Evolutionary conservation across 768 basidiomycete genomes (phyloP), one percentile per base, ranked within the genome.

Genomic region (Leccinum incarnatum): DNA sequence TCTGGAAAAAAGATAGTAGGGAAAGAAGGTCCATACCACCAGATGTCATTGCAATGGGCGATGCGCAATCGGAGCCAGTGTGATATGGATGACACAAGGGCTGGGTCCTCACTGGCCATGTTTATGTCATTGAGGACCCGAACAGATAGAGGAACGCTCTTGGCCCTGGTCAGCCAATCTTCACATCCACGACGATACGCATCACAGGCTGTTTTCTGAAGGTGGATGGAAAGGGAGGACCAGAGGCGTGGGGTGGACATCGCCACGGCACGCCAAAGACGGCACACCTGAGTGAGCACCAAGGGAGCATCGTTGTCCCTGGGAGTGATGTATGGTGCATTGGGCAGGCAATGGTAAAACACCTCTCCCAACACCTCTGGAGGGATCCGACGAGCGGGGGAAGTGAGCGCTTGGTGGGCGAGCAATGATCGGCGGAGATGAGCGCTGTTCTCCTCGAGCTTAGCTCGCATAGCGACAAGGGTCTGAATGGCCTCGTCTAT

Each of bases 331-430:
- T 73, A 75, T 2, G 61, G 60, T 12, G 62, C 62, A 11, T 56
- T 60, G 12, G 69, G 62, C 5, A 75, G 51, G 56, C 68, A 74
- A 23, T 66, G 62, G 37, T 58, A 62, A 57, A 74, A 74, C 17
- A 75, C 60, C 48, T 73, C 66, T 2, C 73, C 67, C 27, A 72
- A 52, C 12, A 74, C 59, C 49, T 74, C 73, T 45, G 73, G 71
- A 2, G 74, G 73, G 30, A 69, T 45, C 2, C 59, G 64, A 47
- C 55, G 57, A 32, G 53, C 37, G 11, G 66, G 48, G 3, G 74
- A 63, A 32, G 40, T 58, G 17, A 70, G 63, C 32, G 69, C 67
- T 52, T 59, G 57, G 53, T 73, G 70, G 45, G 54, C 58, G 30
- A 64, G 32, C 6, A 75, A 46, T 1, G 72, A 74, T 32, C 47